Evolutionary conservation across 1,139 yeast genomes (phyloP), one percentile per base, ranked within the genome.

Genomic region (Saccharomyces uvarum): DNA sequence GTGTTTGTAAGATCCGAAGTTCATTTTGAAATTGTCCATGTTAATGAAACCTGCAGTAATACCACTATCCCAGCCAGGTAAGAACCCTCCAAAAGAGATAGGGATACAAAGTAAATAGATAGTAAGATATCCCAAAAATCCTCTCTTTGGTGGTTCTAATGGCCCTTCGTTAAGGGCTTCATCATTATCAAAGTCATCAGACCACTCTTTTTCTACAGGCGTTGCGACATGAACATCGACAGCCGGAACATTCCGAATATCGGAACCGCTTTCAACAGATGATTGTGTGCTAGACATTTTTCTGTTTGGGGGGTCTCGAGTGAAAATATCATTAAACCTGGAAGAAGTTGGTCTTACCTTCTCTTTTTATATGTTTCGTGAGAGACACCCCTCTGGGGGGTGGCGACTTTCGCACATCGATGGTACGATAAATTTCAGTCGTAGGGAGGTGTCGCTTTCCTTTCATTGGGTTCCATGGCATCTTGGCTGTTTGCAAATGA

Each of bases 11-110:
- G 32, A 27, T 61, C 81, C 81, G 59, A 83, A 86, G 59, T 78
- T 74, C 44, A 65, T 64, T 54, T 70, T 72, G 65, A 83, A 88
- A 61, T 80, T 81, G 5, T 77, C 70, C 88, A 84, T 83, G 65
- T 83, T 83, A 66, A 85, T 77, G 63, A 85, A 82, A 65, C 93
- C 93, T 29, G 85, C 79, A 67, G 84, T 83, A 63, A 87, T 82
- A 72, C 89, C 89, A 33, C 88, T 83, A 72, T 83, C 88, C 77
- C 82, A 83, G 61, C 88, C 88, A 41, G 32, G 27, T 26, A 38
- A 13, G 4, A 38, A 38, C 5, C 44, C 44, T 4, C 44, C 44
- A 4, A 38, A 38, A 9, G 44, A 38, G 4, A 38, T 38, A 19
- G 44, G 44, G 19, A 7, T 7, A 38, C 44, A 38, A 2, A 38